phyloP scores from a whole-genome alignment of 257 asterid genomes.

The Ilex asprella region DNA sequence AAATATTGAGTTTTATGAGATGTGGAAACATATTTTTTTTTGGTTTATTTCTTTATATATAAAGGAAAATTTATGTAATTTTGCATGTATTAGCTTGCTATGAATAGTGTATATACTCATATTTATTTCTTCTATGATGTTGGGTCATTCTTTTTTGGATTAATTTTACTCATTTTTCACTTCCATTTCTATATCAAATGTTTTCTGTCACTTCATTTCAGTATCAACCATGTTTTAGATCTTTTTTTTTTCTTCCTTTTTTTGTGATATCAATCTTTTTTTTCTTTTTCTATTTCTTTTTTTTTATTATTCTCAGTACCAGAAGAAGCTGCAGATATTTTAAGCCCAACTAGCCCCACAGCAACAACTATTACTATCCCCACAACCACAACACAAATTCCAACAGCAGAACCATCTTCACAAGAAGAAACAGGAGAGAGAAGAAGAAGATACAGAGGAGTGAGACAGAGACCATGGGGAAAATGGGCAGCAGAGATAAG shows the following conservation, averaged over 20 bases:
- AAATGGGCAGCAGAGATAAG: slow-evolving; percentile 45
- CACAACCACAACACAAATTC: background rate
- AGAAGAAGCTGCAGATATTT: background rate
- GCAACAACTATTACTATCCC: background rate
- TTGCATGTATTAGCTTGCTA: background rate
- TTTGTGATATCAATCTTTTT: background rate
- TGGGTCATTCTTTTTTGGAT: too few species aligned
- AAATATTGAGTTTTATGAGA: background rate
- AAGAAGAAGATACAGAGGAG: slow-evolving; percentile 31
- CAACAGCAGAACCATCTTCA: background rate
- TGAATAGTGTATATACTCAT: background rate
- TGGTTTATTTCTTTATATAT: background rate
- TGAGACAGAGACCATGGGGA: slow-evolving; percentile 39
- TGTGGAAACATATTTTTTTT: background rate
- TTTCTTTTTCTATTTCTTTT: too few species aligned
- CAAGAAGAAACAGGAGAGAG: background rate
- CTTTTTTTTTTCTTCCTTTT: background rate
- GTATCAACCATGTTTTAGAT: background rate
- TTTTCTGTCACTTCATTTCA: too few species aligned
- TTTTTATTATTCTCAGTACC: background rate
- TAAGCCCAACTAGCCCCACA: background rate
- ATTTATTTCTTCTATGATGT: too few species aligned
- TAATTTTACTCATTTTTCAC: too few species aligned
- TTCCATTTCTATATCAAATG: too few species aligned
- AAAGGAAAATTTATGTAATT: background rate